Conservation (phyloP, 345 rosid genomes). For the Lepidium didymum region DNA sequence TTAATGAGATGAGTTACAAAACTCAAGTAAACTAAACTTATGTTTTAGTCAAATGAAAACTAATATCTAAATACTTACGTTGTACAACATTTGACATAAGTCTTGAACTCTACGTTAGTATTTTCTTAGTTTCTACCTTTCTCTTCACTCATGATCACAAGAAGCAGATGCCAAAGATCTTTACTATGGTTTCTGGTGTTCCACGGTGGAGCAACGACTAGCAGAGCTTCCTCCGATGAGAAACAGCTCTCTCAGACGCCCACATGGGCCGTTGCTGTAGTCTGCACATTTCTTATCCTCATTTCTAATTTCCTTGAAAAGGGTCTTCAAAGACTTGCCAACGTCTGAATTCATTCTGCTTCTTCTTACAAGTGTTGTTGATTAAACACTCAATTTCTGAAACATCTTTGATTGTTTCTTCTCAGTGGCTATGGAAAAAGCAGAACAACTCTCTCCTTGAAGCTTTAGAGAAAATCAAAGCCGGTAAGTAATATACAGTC, state of each 20-base stretch:
- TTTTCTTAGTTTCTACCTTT: neutral
- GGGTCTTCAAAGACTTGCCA: constrained; percentile 64
- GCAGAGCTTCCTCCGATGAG: constrained; percentile 16
- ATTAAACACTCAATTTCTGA: neutral
- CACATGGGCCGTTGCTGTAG: constrained; percentile 87
- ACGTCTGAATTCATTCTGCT: constrained; percentile 16
- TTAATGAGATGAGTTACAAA: constrained; percentile 8
- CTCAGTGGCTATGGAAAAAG: constrained; percentile 77
- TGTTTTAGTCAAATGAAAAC: neutral
- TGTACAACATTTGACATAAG: neutral
- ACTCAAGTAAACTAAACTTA: constrained; percentile 3
- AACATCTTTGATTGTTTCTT: neutral
- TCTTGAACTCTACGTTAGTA: constrained; percentile 9
- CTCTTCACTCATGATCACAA: constrained; percentile 26
- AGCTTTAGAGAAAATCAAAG: constrained; percentile 78
- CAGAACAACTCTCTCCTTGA: constrained; percentile 73
- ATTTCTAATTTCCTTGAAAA: constrained; percentile 63
- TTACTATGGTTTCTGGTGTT: constrained; percentile 15
- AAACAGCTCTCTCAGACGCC: constrained; percentile 72
- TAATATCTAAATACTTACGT: neutral
- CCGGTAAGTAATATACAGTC: constrained; percentile 36
- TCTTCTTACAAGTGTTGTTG: neutral
- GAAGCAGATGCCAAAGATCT: neutral
- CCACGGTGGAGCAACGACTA: neutral
- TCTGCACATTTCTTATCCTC: constrained; percentile 69